phyloP scores from a whole-genome alignment of 1,284 basidiomycete species.

The Ceratobasidium sp. region DNA sequence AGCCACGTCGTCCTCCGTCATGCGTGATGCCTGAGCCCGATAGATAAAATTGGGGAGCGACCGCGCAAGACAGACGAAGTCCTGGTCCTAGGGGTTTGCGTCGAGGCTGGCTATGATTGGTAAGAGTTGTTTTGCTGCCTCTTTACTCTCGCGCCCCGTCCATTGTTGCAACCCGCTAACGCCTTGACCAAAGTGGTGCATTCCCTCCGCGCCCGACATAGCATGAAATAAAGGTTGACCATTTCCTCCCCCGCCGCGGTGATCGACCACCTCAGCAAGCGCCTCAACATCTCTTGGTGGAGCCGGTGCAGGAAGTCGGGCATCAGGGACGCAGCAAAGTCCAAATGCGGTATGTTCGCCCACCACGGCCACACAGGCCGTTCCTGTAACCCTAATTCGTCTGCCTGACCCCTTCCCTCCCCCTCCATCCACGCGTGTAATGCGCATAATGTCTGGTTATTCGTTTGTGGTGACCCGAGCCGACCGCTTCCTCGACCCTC shows the following conservation, averaged over 20 bases:
- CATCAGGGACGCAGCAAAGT: not conserved
- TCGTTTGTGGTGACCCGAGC: not conserved
- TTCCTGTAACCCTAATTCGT: not conserved
- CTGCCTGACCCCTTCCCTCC: too few species aligned
- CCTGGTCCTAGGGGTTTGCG: not conserved
- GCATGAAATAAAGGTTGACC: not conserved
- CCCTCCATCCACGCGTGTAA: not conserved
- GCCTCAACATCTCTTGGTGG: not conserved
- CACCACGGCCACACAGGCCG: too few species aligned
- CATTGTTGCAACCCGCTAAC: not conserved
- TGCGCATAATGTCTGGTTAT: constrained; percentile 8
- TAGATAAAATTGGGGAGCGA: constrained; percentile 48
- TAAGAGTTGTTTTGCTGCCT: constrained; percentile 9
- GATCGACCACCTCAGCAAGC: not conserved
- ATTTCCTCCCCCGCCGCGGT: not conserved
- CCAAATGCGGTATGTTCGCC: too few species aligned
- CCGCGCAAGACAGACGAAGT: constrained; percentile 56
- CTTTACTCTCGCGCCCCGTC: constrained; percentile 53
- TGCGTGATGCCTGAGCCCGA: constrained; percentile 9
- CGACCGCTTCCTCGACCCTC: not conserved
- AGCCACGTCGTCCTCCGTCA: constrained; percentile 28
- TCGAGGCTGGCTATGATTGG: not conserved
- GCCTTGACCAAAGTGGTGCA: constrained; percentile 13
- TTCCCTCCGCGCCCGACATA: not conserved
- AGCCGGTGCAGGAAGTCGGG: not conserved